Conservation (phyloP, 1,284 basidiomycete species). For the Heterobasidion parviporum region DNA sequence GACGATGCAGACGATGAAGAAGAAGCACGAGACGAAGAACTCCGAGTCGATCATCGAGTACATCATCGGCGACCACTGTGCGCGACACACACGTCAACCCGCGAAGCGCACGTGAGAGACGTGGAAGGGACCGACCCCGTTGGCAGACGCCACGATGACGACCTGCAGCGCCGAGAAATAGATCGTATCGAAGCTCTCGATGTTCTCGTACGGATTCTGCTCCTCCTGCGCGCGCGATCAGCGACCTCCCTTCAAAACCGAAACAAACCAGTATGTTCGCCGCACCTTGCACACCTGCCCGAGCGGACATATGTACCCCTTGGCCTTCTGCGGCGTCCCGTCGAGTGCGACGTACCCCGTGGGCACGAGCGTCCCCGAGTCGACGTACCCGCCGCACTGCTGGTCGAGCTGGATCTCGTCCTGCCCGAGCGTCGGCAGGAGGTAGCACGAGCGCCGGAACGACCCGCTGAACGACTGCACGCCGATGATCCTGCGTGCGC, state of each 20-base stretch:
- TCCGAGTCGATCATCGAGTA: constrained; percentile 90
- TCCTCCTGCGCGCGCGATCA: constrained; percentile 39
- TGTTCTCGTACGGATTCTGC: constrained; percentile 59
- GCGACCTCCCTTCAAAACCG: background rate
- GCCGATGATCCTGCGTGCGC: constrained; percentile 65
- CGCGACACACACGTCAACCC: background rate
- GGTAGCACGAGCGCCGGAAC: constrained; percentile 56
- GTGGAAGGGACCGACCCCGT: constrained; percentile 43
- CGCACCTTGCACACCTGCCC: constrained; percentile 71
- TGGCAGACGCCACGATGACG: constrained; percentile 77
- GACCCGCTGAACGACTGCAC: constrained; percentile 88
- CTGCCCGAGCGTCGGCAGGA: constrained; percentile 42
- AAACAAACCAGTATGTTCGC: background rate
- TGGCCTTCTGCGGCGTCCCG: constrained; percentile 25
- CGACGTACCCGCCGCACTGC: constrained; percentile 75
- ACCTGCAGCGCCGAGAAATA: constrained; percentile 81
- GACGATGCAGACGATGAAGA: constrained; percentile 81
- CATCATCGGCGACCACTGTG: constrained; percentile 76
- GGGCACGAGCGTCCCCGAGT: constrained; percentile 40
- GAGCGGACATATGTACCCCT: constrained; percentile 81
- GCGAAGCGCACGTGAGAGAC: background rate
- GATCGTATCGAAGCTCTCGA: constrained; percentile 89
- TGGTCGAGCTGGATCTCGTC: constrained; percentile 40
- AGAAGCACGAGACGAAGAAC: constrained; percentile 81
- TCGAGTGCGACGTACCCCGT: constrained; percentile 39